Percentiles rank a stretch among this genome's conserved stretches.
Conservation (phyloP, 2,329 filamentous ascomycete species). For the Calycina herbarum region DNA sequence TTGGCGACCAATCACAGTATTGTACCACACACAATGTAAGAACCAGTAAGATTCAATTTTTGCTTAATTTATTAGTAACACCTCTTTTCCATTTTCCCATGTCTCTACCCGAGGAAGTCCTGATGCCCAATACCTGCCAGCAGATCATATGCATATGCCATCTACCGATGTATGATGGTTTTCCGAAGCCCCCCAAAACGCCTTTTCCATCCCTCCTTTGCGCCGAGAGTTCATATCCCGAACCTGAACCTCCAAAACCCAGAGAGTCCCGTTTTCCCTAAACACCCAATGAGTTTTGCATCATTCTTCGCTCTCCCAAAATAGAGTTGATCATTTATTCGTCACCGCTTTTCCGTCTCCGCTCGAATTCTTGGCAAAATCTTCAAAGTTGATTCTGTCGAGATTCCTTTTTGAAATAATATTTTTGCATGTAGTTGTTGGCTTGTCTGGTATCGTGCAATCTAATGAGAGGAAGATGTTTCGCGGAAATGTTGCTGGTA, state of each 20-base stretch:
- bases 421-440: too few relatives aligned
- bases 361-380: not conserved
- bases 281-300: not conserved
- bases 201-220: conserved; percentile 1
- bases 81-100: not conserved
- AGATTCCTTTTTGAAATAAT: too few relatives aligned
- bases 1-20: not conserved
- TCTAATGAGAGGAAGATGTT: not conserved
- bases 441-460: too few relatives aligned
- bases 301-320: not conserved
- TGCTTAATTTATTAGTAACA: conserved; percentile 2
- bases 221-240: not conserved
- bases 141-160: not conserved
- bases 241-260: not conserved
- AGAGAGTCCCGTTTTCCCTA: not conserved
- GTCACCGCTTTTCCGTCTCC: conserved; percentile 1
- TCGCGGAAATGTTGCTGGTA: not conserved
- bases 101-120: not conserved
- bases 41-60: conserved; percentile 2
- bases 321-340: not conserved
- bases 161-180: not conserved
- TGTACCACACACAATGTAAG: not conserved
- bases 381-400: not conserved
- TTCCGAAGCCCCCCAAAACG: not conserved
- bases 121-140: conserved; percentile 4